Evolutionary conservation across 371 early-diverging fungal genomes (phyloP).

Genomic region (Capillidium heterosporum): DNA sequence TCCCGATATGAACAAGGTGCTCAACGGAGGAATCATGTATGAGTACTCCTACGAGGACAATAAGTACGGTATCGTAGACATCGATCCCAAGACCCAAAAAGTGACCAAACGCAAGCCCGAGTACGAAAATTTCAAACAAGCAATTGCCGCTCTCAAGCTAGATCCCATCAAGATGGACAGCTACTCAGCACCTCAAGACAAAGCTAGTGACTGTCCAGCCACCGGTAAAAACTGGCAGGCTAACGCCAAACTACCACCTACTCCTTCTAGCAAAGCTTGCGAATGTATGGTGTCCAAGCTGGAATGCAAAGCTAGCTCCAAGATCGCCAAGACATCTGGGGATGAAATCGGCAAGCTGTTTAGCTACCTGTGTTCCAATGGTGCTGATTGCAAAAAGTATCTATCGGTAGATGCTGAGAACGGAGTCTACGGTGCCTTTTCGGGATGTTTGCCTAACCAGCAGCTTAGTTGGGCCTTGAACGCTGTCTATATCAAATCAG

Average conservation of each 20-base stretch:
- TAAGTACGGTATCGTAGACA: constrained; percentile 51
- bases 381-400: not conserved
- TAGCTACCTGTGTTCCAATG: not conserved
- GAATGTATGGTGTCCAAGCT: constrained; percentile 47
- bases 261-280: constrained; percentile 47
- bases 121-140: not conserved
- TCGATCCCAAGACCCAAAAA: constrained; percentile 44
- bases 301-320: constrained; percentile 20
- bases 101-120: constrained; percentile 14
- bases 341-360: not conserved
- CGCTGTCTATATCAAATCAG: constrained; percentile 10
- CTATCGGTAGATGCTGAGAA: not conserved
- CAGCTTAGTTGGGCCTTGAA: constrained; percentile 23
- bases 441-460: constrained; percentile 25
- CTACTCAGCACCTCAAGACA: not conserved
- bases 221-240: constrained; percentile 32
- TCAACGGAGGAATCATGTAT: constrained; percentile 62
- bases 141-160: too few relatives aligned
- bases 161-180: not conserved
- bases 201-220: constrained; percentile 26
- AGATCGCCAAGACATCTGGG: not conserved
- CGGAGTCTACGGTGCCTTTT: constrained; percentile 5
- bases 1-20: constrained; percentile 34
- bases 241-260: constrained; percentile 33
- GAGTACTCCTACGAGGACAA: constrained; percentile 64